A percentile compares a stretch with the other conserved stretches of the same genome.
These are phyloP conservation scores for Hypomontagnella submonticulosa DNA, from an alignment of 495 filamentous ascomycete species.

Conservation along the genomic window DNA sequence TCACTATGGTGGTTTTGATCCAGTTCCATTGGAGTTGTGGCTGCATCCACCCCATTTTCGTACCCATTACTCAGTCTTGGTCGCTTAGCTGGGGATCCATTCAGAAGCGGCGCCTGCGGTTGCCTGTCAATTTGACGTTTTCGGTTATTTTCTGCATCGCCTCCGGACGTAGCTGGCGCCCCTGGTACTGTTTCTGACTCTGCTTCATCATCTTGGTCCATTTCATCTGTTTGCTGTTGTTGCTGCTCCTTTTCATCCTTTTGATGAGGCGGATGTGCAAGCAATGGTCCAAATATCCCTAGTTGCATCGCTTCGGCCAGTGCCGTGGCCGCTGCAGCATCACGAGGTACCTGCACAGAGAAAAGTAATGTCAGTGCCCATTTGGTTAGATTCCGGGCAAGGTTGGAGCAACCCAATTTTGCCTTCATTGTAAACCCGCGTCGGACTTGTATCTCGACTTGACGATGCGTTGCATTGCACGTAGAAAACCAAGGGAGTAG, in stretches of 20 bases:
- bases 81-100: slow-evolving; percentile 65
- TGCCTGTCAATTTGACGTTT: slow-evolving; percentile 62
- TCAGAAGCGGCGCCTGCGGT: slow-evolving; percentile 52
- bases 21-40: slow-evolving; percentile 69
- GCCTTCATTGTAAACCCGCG: slow-evolving; percentile 40
- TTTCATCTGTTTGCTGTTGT: slow-evolving; percentile 30
- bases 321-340: slow-evolving; percentile 52
- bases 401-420: slow-evolving; percentile 45
- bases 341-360: slow-evolving; percentile 57
- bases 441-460: slow-evolving; percentile 36
- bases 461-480: slow-evolving; percentile 47
- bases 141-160: slow-evolving; percentile 59
- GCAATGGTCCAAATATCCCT: slow-evolving; percentile 63
- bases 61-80: slow-evolving; percentile 68
- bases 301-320: slow-evolving; percentile 55
- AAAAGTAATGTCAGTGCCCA: slow-evolving; percentile 55
- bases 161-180: slow-evolving; percentile 36
- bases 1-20: slow-evolving; percentile 59
- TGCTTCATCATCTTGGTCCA: slow-evolving; percentile 52
- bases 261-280: slow-evolving; percentile 48
- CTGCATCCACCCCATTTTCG: slow-evolving; percentile 70
- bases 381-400: slow-evolving; percentile 44
- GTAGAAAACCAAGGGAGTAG: slow-evolving; percentile 26
- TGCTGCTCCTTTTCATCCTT: slow-evolving; percentile 48
- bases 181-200: slow-evolving; percentile 43